Evolutionary conservation across 306 rosid genomes (phyloP), one percentile per base, ranked within the genome.

Genomic region (Dryas alaskensis): DNA sequence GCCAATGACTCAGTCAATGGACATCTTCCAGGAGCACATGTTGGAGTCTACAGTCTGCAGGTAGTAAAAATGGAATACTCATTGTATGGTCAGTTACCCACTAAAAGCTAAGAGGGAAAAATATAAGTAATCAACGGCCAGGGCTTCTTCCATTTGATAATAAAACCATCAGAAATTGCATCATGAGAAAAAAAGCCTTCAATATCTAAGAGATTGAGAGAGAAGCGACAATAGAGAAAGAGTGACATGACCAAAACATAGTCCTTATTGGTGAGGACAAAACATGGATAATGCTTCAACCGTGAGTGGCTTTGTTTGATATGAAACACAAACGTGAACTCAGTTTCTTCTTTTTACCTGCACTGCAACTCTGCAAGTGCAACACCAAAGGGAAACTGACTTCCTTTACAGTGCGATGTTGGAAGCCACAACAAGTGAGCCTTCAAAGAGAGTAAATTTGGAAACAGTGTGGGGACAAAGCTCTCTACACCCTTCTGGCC

Each of bases 201-300:
- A 60, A 60, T 25, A 60, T 60, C 25, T 3, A 19, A 70, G 6
- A 70, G 6, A 42, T 8, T 40, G 82, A 82, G 78, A 80, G 85
- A 76, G 81, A 75, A 67, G 79, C 60, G 75, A 54, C 61, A 67
- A 69, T 60, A 73, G 39, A 81, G 25, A 14, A 46, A 51, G 57
- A 60, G 16, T 59, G 76, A 72, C 44, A 27, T 43, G 54, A 72
- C 53, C 73, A 58, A 61, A 72, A 45, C 63, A 78, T 40, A 60
- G 78, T 67, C 75, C 72, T 65, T 70, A 84, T 75, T 81, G 87
- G 62, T 79, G 83, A 88, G 69, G 90, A 92, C 96, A 88, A 86
- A 82, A 79, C 84, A 90, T 66, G 80, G 72, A 73, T 64, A 85
- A 81, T 81, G 80, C 81, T 85, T 81, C 50, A 65, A 81, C 75